These are phyloP conservation scores for Herpetospermum pedunculosum DNA, from an alignment of 306 rosid species.

Conservation along the genomic window DNA sequence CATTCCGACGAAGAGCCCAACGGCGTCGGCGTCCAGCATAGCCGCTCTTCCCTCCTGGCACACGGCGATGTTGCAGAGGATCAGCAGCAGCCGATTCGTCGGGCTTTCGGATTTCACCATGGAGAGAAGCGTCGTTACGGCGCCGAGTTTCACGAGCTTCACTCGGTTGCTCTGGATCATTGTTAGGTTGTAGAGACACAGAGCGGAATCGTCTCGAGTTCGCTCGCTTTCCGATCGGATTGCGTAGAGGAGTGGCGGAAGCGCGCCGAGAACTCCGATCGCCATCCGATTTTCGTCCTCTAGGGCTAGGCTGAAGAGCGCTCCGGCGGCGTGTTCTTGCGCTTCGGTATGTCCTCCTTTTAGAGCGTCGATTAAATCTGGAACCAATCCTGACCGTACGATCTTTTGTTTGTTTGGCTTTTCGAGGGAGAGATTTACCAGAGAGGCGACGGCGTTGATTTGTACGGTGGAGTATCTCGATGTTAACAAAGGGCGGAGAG, in stretches of 20 bases:
- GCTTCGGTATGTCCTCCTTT: constrained; percentile 61
- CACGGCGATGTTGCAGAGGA: constrained; percentile 64
- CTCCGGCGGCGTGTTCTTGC: constrained; percentile 96
- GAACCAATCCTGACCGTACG: constrained; percentile 72
- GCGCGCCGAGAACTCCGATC: constrained; percentile 75
- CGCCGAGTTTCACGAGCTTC: constrained; percentile 58
- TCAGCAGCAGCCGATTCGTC: constrained; percentile 41
- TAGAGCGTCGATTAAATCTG: constrained; percentile 47
- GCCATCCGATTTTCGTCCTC: constrained; percentile 86
- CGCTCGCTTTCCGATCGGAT: constrained; percentile 63
- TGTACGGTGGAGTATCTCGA: constrained; percentile 64
- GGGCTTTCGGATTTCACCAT: constrained; percentile 33
- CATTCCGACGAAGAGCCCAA: constrained; percentile 45
- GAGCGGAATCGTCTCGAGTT: constrained; percentile 71
- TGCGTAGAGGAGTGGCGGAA: constrained; percentile 68
- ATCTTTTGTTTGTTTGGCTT: constrained; percentile 65
- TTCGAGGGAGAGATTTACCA: constrained; percentile 83
- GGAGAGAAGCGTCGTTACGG: constrained; percentile 37
- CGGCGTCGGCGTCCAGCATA: constrained; percentile 75
- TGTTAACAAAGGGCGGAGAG: constrained; percentile 24
- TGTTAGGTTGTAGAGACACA: constrained; percentile 61
- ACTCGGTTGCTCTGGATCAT: constrained; percentile 71
- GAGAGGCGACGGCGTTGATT: constrained; percentile 63
- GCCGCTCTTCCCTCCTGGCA: constrained; percentile 61
- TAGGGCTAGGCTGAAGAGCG: constrained; percentile 65